A percentile compares a stretch with the other conserved stretches of the same genome.
Conservation (phyloP, 2,329 filamentous ascomycete species). For the Beauveria sp. region DNA sequence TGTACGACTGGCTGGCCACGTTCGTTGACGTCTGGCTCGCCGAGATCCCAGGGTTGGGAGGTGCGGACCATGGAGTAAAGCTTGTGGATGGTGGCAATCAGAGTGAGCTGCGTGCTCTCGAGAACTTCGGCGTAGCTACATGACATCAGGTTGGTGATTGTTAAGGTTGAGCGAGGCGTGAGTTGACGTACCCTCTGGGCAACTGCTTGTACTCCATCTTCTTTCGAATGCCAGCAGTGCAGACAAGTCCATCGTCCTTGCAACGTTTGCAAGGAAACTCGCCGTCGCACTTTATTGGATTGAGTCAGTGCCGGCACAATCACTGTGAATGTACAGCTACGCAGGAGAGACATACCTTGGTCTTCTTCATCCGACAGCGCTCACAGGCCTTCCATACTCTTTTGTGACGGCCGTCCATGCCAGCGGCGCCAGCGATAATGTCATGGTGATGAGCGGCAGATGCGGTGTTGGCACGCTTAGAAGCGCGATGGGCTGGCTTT, state of each 20-base stretch:
- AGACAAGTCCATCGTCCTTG: slow-evolving; percentile 57
- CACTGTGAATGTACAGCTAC: neutral
- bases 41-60: slow-evolving; percentile 51
- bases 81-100: slow-evolving; percentile 59
- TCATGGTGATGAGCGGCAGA: slow-evolving; percentile 31
- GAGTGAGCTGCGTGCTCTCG: slow-evolving; percentile 57
- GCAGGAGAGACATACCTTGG: slow-evolving; percentile 41
- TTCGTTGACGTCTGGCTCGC: slow-evolving; percentile 57
- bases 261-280: slow-evolving; percentile 61
- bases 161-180: neutral
- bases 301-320: neutral
- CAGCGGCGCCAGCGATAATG: slow-evolving; percentile 24
- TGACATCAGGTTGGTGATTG: neutral
- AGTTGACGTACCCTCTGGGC: slow-evolving; percentile 45
- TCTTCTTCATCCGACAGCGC: slow-evolving; percentile 62
- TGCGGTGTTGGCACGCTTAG: slow-evolving; percentile 40
- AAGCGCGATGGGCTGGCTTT: slow-evolving; percentile 43
- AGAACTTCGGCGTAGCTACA: slow-evolving; percentile 55
- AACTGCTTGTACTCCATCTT: slow-evolving; percentile 64
- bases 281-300: slow-evolving; percentile 47
- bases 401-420: slow-evolving; percentile 52
- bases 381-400: slow-evolving; percentile 61
- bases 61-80: slow-evolving; percentile 57
- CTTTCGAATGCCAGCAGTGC: slow-evolving; percentile 55
- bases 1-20: slow-evolving; percentile 56